Evolutionary conservation across 495 filamentous ascomycete species (phyloP).

Genomic region (Talaromyces liani): DNA sequence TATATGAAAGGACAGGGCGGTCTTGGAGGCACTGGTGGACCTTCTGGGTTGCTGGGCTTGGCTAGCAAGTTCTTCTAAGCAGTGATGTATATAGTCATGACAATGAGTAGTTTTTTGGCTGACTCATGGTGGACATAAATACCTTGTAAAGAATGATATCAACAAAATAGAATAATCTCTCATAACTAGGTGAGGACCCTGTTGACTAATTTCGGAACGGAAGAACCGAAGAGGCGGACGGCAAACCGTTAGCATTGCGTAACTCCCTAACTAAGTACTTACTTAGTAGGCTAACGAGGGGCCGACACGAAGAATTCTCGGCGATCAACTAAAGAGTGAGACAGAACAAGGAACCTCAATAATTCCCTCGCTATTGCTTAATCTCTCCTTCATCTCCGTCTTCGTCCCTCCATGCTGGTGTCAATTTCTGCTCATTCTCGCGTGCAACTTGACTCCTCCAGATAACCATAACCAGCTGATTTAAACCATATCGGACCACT

Average conservation of each 20-base stretch:
- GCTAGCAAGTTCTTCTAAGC: constrained; percentile 47
- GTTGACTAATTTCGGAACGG: neutral
- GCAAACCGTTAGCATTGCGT: neutral
- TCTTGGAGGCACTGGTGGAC: constrained; percentile 36
- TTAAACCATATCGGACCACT: neutral
- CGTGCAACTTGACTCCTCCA: neutral
- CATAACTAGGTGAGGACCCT: neutral
- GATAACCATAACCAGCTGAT: neutral
- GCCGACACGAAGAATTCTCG: neutral
- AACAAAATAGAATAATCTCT: neutral
- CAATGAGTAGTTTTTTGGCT: neutral
- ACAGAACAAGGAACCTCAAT: neutral
- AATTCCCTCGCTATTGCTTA: neutral
- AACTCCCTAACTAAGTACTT: neutral
- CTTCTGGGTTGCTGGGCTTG: constrained; percentile 45
- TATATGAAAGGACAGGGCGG: constrained; percentile 53
- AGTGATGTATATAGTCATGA: neutral
- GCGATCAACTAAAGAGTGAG: neutral
- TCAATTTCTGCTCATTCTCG: neutral
- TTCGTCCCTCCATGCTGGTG: neutral
- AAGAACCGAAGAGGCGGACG: neutral
- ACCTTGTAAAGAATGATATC: neutral
- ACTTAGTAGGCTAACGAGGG: neutral
- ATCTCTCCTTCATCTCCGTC: neutral
- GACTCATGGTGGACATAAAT: neutral